Conservation (phyloP, 208 protist species). For the Trypanosoma scelopori region DNA sequence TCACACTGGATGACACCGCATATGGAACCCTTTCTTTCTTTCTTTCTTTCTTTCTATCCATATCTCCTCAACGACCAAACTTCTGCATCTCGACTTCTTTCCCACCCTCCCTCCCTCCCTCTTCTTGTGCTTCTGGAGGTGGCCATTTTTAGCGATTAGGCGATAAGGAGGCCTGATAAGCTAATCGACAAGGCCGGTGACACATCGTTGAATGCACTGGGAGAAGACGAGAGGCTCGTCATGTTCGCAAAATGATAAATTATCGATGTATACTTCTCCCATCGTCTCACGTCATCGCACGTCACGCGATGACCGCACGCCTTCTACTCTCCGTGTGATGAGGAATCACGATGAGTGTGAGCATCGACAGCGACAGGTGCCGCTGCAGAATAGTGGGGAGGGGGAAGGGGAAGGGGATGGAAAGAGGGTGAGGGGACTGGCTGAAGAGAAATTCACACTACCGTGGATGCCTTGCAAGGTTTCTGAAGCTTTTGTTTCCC, state of each 20-base stretch:
- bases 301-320: neutral
- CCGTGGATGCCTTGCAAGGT: neutral
- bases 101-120: no score
- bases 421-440: neutral
- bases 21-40: constrained; percentile 9
- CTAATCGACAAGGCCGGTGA: no score
- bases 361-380: neutral
- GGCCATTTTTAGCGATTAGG: neutral
- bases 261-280: constrained; percentile 15
- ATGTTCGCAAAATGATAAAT: neutral
- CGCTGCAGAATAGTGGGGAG: no score
- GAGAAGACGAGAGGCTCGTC: neutral
- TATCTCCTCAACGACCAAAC: no score
- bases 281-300: neutral
- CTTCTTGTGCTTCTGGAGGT: constrained; percentile 10
- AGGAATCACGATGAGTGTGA: neutral
- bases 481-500: no score
- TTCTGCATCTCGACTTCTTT: no score
- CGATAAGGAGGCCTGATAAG: neutral
- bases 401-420: no score
- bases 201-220: neutral
- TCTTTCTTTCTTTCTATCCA: constrained; percentile 15
- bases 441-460: neutral
- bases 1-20: neutral
- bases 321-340: neutral